phyloP scores from a whole-genome alignment of 495 filamentous ascomycete species.

The Monascus purpureus region DNA sequence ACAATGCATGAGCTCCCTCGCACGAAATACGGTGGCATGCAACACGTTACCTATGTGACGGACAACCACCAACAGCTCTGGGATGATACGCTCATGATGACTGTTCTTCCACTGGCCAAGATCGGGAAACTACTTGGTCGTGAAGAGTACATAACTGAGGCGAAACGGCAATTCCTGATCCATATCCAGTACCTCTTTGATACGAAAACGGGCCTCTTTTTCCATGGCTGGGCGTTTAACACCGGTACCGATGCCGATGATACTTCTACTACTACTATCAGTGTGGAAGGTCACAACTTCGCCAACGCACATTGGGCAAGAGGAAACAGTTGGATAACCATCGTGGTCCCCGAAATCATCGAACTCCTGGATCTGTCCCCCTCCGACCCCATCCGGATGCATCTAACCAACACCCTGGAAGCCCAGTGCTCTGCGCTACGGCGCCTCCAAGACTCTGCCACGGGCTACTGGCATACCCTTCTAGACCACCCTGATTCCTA shows the following conservation, averaged over 20 bases:
- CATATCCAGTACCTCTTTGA: slow-evolving; percentile 64
- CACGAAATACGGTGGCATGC: slow-evolving; percentile 58
- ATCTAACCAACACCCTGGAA: slow-evolving; percentile 45
- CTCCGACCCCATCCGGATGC: slow-evolving; percentile 43
- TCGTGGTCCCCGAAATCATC: slow-evolving; percentile 59
- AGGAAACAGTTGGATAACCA: slow-evolving; percentile 57
- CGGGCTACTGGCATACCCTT: slow-evolving; percentile 55
- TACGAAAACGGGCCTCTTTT: slow-evolving; percentile 50
- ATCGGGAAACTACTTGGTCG: slow-evolving; percentile 52
- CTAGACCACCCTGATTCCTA: slow-evolving; percentile 52
- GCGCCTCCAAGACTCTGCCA: slow-evolving; percentile 36
- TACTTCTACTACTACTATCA: too few species aligned
- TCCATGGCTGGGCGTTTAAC: slow-evolving; percentile 60
- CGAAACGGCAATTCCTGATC: slow-evolving; percentile 56
- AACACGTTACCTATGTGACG: slow-evolving; percentile 54
- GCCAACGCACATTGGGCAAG: slow-evolving; percentile 56
- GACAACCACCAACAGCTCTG: slow-evolving; percentile 56
- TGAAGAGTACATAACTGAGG: slow-evolving; percentile 55
- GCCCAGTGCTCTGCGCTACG: slow-evolving; percentile 48
- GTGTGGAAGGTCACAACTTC: slow-evolving; percentile 61
- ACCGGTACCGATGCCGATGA: too few species aligned
- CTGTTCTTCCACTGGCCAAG: slow-evolving; percentile 60
- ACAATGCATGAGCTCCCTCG: slow-evolving; percentile 56
- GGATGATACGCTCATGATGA: slow-evolving; percentile 79
- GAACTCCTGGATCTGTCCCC: slow-evolving; percentile 45